phyloP scores from a whole-genome alignment of 768 basidiomycete genomes.

The Lentinula detonsa region DNA sequence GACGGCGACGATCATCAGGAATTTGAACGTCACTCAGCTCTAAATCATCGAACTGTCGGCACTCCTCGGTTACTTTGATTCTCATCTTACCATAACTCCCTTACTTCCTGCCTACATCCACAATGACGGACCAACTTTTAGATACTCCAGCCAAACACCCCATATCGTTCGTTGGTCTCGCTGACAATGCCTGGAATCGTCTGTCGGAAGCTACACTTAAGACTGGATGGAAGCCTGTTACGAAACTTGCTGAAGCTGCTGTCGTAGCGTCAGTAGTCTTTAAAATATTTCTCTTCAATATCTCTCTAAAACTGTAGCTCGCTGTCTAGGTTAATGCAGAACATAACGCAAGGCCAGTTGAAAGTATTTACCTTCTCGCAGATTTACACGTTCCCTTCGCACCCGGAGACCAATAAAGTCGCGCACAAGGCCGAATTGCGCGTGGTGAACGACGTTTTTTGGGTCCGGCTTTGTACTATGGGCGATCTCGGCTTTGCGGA shows the following conservation, averaged over 20 bases:
- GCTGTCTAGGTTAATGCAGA: constrained; percentile 32
- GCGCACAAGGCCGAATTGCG: constrained; percentile 37
- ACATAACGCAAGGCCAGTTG: constrained; percentile 42
- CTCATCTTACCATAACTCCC: neutral
- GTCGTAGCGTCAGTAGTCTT: constrained; percentile 34
- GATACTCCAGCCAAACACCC: constrained; percentile 37
- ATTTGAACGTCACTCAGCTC: no score
- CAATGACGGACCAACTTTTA: constrained; percentile 31
- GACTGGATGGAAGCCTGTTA: constrained; percentile 37
- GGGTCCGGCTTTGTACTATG: constrained; percentile 52
- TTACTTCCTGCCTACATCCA: neutral
- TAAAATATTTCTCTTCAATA: constrained; percentile 2
- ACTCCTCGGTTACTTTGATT: neutral
- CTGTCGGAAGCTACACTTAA: constrained; percentile 34
- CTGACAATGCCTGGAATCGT: constrained; percentile 36
- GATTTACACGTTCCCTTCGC: constrained; percentile 38
- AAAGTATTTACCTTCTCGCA: constrained; percentile 37
- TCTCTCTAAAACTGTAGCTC: neutral
- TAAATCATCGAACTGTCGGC: no score
- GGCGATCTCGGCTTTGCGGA: constrained; percentile 72
- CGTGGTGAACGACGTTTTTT: constrained; percentile 48
- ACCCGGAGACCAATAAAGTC: constrained; percentile 12
- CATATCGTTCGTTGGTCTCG: constrained; percentile 34
- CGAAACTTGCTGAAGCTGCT: constrained; percentile 36
- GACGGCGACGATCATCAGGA: no score